Evolutionary conservation across 2,329 filamentous ascomycete genomes (phyloP).

Genomic region (Akanthomyces dipterigenus): DNA sequence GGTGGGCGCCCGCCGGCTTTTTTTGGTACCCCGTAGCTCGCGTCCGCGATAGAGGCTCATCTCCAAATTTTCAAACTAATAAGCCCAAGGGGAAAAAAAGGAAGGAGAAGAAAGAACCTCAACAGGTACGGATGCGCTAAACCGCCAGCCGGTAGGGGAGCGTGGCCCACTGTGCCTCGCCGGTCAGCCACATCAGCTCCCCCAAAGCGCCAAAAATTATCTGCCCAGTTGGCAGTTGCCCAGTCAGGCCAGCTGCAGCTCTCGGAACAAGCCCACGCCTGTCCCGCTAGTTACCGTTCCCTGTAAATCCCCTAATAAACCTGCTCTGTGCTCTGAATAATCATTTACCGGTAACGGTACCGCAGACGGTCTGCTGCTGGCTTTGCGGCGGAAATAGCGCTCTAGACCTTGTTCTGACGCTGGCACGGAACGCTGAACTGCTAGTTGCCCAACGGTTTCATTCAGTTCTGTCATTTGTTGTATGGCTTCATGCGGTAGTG

Average conservation of each 20-base stretch:
- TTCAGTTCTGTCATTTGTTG: no score
- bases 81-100: not conserved
- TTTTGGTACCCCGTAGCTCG: no score
- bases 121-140: not conserved
- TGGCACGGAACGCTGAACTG: not conserved
- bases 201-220: not conserved
- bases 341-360: no score
- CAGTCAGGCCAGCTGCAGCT: not conserved
- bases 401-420: not conserved
- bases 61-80: not conserved
- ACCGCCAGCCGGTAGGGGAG: not conserved
- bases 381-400: not conserved
- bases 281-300: not conserved
- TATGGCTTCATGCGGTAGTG: no score
- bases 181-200: not conserved
- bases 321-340: not conserved
- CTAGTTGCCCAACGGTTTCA: not conserved
- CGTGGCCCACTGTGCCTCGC: not conserved
- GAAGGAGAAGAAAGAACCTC: not conserved
- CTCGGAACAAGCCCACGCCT: not conserved
- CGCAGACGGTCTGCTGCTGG: not conserved
- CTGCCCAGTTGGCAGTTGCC: no score
- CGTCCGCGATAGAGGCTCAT: not conserved
- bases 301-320: not conserved
- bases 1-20: no score